phyloP scores from a whole-genome alignment of 2,329 filamentous ascomycete species.

The Fusarium torulosum region DNA sequence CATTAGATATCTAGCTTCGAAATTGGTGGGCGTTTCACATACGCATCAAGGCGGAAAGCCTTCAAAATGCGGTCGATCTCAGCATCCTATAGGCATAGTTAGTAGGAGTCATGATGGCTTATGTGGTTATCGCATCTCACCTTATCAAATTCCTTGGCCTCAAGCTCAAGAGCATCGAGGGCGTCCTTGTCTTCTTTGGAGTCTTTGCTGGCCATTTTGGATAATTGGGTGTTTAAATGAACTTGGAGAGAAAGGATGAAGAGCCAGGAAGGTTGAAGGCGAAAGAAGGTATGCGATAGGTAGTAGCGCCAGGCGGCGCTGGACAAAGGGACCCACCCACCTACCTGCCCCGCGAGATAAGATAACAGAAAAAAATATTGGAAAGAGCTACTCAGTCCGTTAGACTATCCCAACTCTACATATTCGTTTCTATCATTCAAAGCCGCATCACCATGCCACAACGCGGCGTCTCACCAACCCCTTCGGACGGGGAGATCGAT shows the following conservation, averaged over 20 bases:
- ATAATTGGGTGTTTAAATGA: too few species aligned
- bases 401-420: conserved; percentile 18
- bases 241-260: conserved; percentile 15
- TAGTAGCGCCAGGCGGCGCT: conserved; percentile 3
- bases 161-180: conserved; percentile 83
- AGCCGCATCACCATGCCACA: conserved; percentile 69
- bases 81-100: conserved; percentile 73
- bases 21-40: conserved; percentile 41
- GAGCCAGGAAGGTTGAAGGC: conserved; percentile 5
- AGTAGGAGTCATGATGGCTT: conserved; percentile 30
- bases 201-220: conserved; percentile 55
- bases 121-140: conserved; percentile 58
- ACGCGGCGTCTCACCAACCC: conserved; percentile 81
- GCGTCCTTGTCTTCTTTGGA: conserved; percentile 76
- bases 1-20: conserved; percentile 8
- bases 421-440: conserved; percentile 15
- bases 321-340: conserved; percentile 40
- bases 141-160: conserved; percentile 93
- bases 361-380: conserved; percentile 56
- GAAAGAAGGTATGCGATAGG: conserved; percentile 25
- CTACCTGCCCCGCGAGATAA: conserved; percentile 54
- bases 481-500: conserved; percentile 91
- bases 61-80: conserved; percentile 95
- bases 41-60: conserved; percentile 81
- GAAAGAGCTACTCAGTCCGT: conserved; percentile 26